Conservation (phyloP, 2,329 filamentous ascomycete species). For the Aspergillus persii region DNA sequence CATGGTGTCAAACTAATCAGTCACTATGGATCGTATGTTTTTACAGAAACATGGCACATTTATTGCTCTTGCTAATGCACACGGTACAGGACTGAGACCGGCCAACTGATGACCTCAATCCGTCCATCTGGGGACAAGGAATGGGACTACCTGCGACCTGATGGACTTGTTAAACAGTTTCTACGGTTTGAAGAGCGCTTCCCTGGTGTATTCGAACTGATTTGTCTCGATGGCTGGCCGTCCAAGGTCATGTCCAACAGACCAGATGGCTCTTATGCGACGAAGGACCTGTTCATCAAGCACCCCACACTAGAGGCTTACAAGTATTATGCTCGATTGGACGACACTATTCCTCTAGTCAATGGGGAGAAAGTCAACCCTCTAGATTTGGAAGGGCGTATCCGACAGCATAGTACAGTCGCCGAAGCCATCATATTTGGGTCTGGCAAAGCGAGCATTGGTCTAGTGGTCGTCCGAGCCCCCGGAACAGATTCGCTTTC, state of each 20-base stretch:
- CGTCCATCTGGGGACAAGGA: conserved; percentile 52
- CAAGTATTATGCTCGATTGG: conserved; percentile 48
- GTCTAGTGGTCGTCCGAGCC: conserved; percentile 53
- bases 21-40: conserved; percentile 56
- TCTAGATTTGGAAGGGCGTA: conserved; percentile 52
- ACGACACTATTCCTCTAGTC: conserved; percentile 48
- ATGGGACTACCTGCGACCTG: conserved; percentile 60
- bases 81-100: conserved; percentile 54
- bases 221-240: conserved; percentile 37
- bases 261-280: conserved; percentile 49
- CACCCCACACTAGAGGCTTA: conserved; percentile 48
- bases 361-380: conserved; percentile 54
- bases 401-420: conserved; percentile 53
- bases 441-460: conserved; percentile 51
- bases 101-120: conserved; percentile 61
- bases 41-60: neutral
- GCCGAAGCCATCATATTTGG: conserved; percentile 60
- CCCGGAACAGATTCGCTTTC: conserved; percentile 44
- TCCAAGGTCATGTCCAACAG: conserved; percentile 46
- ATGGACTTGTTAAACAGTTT: conserved; percentile 41
- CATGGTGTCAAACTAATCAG: conserved; percentile 55
- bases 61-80: neutral
- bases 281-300: conserved; percentile 49
- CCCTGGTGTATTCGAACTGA: conserved; percentile 37
- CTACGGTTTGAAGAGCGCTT: conserved; percentile 40